Evolutionary conservation across 2,329 filamentous ascomycete genomes (phyloP), one percentile per base, ranked within the genome.

Genomic region (Cordyceps javanica): DNA sequence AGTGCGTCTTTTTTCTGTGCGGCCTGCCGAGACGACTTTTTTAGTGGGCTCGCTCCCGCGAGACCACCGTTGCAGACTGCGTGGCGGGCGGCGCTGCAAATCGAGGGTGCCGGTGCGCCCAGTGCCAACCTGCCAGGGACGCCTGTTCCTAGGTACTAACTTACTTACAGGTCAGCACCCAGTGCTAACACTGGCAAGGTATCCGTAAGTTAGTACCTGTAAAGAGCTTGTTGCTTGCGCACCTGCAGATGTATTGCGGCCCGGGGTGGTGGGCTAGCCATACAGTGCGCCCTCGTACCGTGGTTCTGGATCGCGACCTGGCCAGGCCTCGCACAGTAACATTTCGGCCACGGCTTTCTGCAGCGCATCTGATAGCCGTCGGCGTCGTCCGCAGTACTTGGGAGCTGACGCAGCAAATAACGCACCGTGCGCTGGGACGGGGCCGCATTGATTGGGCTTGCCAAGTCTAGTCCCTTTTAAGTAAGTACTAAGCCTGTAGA

Each of bases 251-350:
- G 19, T 26, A 30, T n/a, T 21, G 34, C 32, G 46, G 32, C 30
- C n/a, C 23, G 39, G 39, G 23, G 42, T 55, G 52, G 52, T 44
- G 32, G 41, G 52, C 11, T 14, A 11, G 7, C 7, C 5, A n/a
- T 10, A 55, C 44, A 48, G 53, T 55, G 42, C 19, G 32, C 30
- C 3, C n/a, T 25, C 3, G 7, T 13, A 55, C 53, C 30, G 53
- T 55, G 53, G 53, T 50, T 57, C 46, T 57, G 46, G 46, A 57
- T 7, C 55, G 38, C 5, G 19, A 57, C 45, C 16, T 44, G n/a
- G 8, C 11, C 8, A 10, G 19, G 16, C 10, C 26, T 4, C 32
- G 11, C n/a, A 10, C 52, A 38, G 36, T 36, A 55, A 25, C 21
- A 23, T 32, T 14, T 14, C 7, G 2, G 3, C 16, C 5, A n/a